Conservation (phyloP, 106 monocot species). For the Ottelia alismoides region DNA sequence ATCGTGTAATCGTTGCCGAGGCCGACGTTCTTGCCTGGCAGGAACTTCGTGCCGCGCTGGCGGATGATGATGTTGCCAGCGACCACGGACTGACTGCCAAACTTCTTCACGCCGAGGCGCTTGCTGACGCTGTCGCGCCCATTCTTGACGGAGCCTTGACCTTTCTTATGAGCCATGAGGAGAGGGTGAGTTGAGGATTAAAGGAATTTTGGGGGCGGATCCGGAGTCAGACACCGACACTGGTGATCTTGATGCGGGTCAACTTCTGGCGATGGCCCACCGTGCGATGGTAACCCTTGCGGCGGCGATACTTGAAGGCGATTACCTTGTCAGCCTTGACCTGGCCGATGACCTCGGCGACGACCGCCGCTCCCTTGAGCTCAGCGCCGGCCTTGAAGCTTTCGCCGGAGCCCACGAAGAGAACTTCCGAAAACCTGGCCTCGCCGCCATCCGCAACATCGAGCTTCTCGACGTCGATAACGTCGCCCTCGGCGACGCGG, state of each 20-base stretch:
- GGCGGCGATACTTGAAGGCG: background rate
- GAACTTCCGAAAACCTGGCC: background rate
- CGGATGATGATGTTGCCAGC: slow-evolving; percentile 1
- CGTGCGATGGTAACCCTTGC: background rate
- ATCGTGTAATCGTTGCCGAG: background rate
- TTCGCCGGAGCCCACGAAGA: background rate
- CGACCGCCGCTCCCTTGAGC: background rate
- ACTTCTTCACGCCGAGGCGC: background rate
- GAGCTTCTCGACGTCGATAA: background rate
- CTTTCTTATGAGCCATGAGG: background rate
- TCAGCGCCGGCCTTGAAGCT: background rate
- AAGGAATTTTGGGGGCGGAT: too few species aligned
- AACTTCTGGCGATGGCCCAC: background rate
- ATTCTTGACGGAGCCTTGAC: too few species aligned
- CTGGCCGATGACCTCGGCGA: background rate
- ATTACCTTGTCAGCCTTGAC: background rate
- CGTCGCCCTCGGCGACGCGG: background rate
- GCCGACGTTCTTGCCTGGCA: background rate
- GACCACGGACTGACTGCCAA: background rate
- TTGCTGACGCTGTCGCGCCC: background rate
- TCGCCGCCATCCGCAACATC: background rate
- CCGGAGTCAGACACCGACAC: background rate
- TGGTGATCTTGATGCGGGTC: background rate
- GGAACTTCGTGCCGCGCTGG: background rate
- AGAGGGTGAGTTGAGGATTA: too few species aligned